phyloP scores from a whole-genome alignment of 805 yeast genomes.

The Kodamaea laetipori region DNA sequence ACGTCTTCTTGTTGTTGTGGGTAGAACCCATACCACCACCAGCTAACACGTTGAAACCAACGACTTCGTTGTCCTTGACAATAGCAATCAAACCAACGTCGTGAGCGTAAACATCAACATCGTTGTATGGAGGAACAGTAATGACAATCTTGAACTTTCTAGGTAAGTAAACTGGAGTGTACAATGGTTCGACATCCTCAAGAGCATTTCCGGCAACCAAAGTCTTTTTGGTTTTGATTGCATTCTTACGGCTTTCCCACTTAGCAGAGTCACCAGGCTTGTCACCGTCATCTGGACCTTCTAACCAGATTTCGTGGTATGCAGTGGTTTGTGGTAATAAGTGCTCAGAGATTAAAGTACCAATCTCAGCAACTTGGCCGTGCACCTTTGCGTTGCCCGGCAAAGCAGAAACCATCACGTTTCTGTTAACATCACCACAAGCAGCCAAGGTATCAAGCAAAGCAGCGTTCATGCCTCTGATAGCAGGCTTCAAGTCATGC shows the following conservation, averaged over 20 bases:
- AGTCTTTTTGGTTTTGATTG: constrained; percentile 79
- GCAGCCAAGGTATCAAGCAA: constrained; percentile 95
- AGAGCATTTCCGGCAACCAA: constrained; percentile 85
- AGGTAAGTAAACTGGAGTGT: constrained; percentile 85
- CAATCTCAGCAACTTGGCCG: constrained; percentile 64
- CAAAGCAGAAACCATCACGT: constrained; percentile 89
- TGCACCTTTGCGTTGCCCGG: constrained; percentile 86
- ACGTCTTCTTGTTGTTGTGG: constrained; percentile 94
- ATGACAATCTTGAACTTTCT: constrained; percentile 94
- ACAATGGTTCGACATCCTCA: constrained; percentile 81
- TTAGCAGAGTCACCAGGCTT: constrained; percentile 61
- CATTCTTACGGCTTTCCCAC: constrained; percentile 67
- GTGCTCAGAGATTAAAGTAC: constrained; percentile 71
- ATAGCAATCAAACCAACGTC: constrained; percentile 93
- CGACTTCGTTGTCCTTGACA: constrained; percentile 55
- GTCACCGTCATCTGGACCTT: constrained; percentile 78
- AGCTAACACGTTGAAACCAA: constrained; percentile 84
- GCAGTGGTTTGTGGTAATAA: constrained; percentile 91
- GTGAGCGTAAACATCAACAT: constrained; percentile 94
- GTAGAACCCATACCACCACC: constrained; percentile 99
- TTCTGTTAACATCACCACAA: constrained; percentile 97
- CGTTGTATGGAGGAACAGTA: constrained; percentile 94
- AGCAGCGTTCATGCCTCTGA: constrained; percentile 88
- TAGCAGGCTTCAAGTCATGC: constrained; percentile 83
- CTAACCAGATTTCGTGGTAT: constrained; percentile 95